A percentile compares a stretch with the other conserved stretches of the same genome.
Conservation (phyloP, 2,329 filamentous ascomycete species). For the Botrytis hyacinthi region DNA sequence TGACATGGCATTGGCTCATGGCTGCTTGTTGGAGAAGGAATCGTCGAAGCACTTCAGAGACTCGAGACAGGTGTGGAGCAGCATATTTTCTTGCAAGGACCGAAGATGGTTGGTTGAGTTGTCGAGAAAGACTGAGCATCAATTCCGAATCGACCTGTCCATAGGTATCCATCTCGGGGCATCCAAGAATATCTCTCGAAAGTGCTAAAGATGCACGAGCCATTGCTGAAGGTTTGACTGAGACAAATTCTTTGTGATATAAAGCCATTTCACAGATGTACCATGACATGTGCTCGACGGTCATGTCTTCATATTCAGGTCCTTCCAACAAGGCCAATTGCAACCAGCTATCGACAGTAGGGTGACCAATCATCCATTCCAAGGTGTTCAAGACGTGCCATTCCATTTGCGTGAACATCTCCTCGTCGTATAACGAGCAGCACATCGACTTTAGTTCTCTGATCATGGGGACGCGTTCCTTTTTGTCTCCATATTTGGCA, state of each 20-base stretch:
- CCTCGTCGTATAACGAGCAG: constrained; percentile 95
- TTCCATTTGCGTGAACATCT: constrained; percentile 99
- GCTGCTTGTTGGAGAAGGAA: constrained; percentile 64
- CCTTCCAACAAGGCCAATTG: constrained; percentile 79
- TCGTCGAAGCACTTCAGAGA: constrained; percentile 62
- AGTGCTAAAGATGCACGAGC: constrained; percentile 84
- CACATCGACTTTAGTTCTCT: constrained; percentile 98
- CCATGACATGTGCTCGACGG: constrained; percentile 90
- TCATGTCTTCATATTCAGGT: constrained; percentile 67
- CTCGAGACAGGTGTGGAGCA: constrained; percentile 61
- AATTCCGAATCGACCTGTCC: constrained; percentile 69
- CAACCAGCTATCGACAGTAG: constrained; percentile 91
- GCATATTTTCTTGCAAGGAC: constrained; percentile 68
- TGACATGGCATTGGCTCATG: constrained; percentile 52
- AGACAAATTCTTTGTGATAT: constrained; percentile 96
- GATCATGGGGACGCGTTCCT: constrained; percentile 96
- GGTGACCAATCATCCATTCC: constrained; percentile 93
- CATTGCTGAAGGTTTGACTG: constrained; percentile 85
- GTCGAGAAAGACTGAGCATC: constrained; percentile 51
- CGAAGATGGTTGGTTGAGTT: constrained; percentile 64
- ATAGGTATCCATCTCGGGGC: constrained; percentile 70
- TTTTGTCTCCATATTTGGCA: constrained; percentile 98
- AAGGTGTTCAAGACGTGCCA: constrained; percentile 98
- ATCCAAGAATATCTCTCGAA: constrained; percentile 79
- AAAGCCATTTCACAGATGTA: constrained; percentile 95